Conservation (phyloP, 2,329 filamentous ascomycete species). For the Talaromyces sp. region DNA sequence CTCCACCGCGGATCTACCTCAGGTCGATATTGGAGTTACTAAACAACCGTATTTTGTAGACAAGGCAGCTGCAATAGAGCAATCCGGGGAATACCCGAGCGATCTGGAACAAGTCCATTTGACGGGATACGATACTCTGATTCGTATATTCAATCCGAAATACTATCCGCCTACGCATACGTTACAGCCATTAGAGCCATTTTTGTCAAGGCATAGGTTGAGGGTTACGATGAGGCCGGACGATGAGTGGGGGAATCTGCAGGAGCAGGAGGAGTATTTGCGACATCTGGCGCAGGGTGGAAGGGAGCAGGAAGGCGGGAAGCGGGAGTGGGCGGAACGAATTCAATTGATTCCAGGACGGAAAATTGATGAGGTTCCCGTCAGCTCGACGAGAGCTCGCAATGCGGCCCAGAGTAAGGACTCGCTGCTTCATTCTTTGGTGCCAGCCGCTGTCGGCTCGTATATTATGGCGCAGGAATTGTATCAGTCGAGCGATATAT, state of each 20-base stretch:
- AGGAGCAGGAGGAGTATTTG: constrained; percentile 41
- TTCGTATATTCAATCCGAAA: constrained; percentile 48
- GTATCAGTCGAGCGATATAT: constrained; percentile 25
- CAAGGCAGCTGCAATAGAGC: constrained; percentile 45
- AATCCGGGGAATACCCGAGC: constrained; percentile 34
- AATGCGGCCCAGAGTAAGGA: constrained; percentile 32
- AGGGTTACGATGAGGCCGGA: constrained; percentile 44
- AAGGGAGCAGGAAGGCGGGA: constrained; percentile 36
- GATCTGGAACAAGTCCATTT: constrained; percentile 46
- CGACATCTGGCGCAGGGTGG: constrained; percentile 36
- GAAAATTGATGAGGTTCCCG: constrained; percentile 31
- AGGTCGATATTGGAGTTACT: constrained; percentile 48
- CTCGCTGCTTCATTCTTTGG: constrained; percentile 36
- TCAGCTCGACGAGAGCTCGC: constrained; percentile 45
- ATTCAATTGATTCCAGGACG: constrained; percentile 43
- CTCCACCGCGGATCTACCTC: constrained; percentile 22
- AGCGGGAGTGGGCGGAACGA: constrained; percentile 41
- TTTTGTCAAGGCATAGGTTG: constrained; percentile 44
- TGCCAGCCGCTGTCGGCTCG: constrained; percentile 33
- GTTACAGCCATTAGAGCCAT: constrained; percentile 39
- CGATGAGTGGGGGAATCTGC: constrained; percentile 38
- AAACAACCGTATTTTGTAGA: constrained; percentile 49
- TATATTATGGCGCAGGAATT: constrained; percentile 32
- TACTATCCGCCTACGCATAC: constrained; percentile 48
- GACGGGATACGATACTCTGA: constrained; percentile 49